These are phyloP conservation scores for Filobasidium wieringae DNA, from an alignment of 768 basidiomycete genomes.

Conservation along the genomic window DNA sequence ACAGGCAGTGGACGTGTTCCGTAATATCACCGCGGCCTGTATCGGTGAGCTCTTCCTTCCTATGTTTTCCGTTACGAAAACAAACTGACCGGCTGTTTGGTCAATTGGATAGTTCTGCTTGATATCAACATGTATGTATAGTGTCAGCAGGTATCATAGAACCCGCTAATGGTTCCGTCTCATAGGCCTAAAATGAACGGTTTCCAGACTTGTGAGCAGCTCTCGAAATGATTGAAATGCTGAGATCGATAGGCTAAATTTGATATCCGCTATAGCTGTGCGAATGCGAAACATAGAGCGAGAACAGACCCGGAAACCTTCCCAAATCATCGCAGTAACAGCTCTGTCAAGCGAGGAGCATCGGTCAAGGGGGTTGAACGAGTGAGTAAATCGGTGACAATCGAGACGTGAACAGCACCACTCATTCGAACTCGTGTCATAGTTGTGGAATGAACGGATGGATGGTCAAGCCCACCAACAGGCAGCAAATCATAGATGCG, in stretches of 20 bases:
- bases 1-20: slow-evolving; percentile 25
- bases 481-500: slow-evolving; percentile 3
- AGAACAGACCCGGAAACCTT: not conserved
- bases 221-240: not conserved
- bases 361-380: slow-evolving; percentile 22
- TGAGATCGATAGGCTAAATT: not conserved
- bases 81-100: not conserved
- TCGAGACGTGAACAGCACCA: not conserved
- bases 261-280: not conserved
- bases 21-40: slow-evolving; percentile 7
- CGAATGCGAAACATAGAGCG: slow-evolving; percentile 28
- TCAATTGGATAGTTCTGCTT: slow-evolving; percentile 18
- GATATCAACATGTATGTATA: slow-evolving; percentile 33
- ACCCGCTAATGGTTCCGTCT: not conserved
- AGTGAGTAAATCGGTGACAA: slow-evolving; percentile 19
- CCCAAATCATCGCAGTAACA: slow-evolving; percentile 32
- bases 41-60: slow-evolving; percentile 14
- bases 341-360: slow-evolving; percentile 30
- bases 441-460: slow-evolving; percentile 10
- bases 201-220: slow-evolving; percentile 19
- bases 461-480: slow-evolving; percentile 8
- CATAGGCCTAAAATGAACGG: slow-evolving; percentile 32
- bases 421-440: not conserved
- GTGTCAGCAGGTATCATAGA: not conserved
- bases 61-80: not conserved